A percentile compares a stretch with the other conserved stretches of the same genome.
Evolutionary conservation across 495 filamentous ascomycete genomes (phyloP).

Genomic region (Hypoxylon fragiforme): DNA sequence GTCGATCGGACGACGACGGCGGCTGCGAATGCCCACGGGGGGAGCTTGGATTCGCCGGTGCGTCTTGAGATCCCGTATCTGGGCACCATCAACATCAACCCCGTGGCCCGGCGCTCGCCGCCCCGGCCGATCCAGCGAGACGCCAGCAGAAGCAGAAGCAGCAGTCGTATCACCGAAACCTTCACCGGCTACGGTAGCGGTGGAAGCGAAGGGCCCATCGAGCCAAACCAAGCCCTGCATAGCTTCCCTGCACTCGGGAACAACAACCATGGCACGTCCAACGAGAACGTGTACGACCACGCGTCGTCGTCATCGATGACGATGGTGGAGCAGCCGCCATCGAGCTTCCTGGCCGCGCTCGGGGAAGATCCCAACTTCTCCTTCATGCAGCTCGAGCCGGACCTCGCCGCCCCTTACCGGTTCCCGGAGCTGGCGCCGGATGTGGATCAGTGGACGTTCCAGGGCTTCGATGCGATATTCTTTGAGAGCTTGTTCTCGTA

Average conservation of each 20-base stretch:
- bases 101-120: slow-evolving; percentile 18
- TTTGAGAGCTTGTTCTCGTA: slow-evolving; percentile 39
- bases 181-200: slow-evolving; percentile 1
- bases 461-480: slow-evolving; percentile 46
- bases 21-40: too few relatives aligned
- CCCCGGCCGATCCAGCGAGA: slow-evolving; percentile 2
- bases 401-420: slow-evolving; percentile 7
- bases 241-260: neutral
- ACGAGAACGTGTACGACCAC: too few relatives aligned
- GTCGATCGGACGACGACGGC: slow-evolving; percentile 20
- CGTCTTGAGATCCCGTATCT: slow-evolving; percentile 52
- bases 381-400: slow-evolving; percentile 41
- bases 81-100: slow-evolving; percentile 51
- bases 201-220: neutral
- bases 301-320: too few relatives aligned
- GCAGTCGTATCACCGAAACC: neutral
- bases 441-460: slow-evolving; percentile 48
- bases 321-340: slow-evolving; percentile 6
- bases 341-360: slow-evolving; percentile 6
- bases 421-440: slow-evolving; percentile 39
- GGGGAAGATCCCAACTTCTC: slow-evolving; percentile 32
- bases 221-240: neutral
- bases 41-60: slow-evolving; percentile 23
- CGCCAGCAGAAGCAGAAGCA: neutral
- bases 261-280: slow-evolving; percentile 2